Evolutionary conservation across 2,329 filamentous ascomycete genomes (phyloP).

Genomic region (Talaromyces sp.): DNA sequence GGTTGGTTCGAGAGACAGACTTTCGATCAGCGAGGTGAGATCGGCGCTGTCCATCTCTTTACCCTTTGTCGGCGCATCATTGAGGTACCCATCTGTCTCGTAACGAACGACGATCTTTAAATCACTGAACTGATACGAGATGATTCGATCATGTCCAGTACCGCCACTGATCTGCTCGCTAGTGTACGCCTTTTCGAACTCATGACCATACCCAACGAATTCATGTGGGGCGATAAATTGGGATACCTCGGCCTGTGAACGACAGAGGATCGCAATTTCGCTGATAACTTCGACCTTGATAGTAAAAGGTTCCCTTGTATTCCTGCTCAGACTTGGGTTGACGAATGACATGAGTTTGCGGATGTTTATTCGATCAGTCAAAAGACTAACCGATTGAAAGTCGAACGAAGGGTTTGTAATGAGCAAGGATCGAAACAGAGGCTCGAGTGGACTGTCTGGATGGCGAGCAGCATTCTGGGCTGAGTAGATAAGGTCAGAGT

Average conservation of each 20-base stretch:
- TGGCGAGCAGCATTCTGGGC: conserved; percentile 47
- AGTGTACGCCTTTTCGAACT: conserved; percentile 48
- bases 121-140: conserved; percentile 44
- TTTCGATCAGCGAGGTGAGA: conserved; percentile 25
- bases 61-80: conserved; percentile 9
- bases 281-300: conserved; percentile 41
- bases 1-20: conserved; percentile 24
- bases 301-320: conserved; percentile 36
- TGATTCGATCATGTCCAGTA: conserved; percentile 47
- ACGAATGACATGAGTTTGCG: conserved; percentile 49
- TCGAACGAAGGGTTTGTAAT: conserved; percentile 36
- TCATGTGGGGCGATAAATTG: conserved; percentile 32
- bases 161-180: conserved; percentile 31
- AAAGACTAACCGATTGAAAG: conserved; percentile 38
- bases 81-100: conserved; percentile 45
- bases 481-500: conserved; percentile 41
- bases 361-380: conserved; percentile 49
- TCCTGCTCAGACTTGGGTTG: conserved; percentile 24
- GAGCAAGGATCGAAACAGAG: conserved; percentile 46
- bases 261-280: conserved; percentile 40
- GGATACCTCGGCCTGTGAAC: conserved; percentile 29
- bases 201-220: conserved; percentile 44
- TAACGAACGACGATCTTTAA: conserved; percentile 43
- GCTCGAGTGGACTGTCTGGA: conserved; percentile 45
- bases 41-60: background rate